Percentiles rank a stretch among this genome's conserved stretches.
phyloP scores from a whole-genome alignment of 2,329 filamentous ascomycete species.

The Trichoderma simmonsii region DNA sequence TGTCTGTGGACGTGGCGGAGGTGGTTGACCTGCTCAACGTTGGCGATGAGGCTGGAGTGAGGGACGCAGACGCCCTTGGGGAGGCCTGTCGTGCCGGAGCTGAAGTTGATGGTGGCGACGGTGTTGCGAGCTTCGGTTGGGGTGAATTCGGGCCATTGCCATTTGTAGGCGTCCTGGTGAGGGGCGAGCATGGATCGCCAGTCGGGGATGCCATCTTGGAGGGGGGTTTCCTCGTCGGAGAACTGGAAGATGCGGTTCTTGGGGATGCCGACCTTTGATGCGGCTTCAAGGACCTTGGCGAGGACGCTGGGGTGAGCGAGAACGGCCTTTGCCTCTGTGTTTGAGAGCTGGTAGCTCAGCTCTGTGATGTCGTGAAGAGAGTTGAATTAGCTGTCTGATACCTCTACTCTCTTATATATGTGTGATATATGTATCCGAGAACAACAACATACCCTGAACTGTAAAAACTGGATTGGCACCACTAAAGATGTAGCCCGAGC shows the following conservation, averaged over 20 bases:
- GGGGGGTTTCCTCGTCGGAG: conserved; percentile 37
- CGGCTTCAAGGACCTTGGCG: conserved; percentile 42
- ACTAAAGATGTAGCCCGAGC: conserved; percentile 51
- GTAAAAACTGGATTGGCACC: conserved; percentile 54
- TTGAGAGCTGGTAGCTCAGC: conserved; percentile 49
- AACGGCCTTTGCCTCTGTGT: conserved; percentile 48
- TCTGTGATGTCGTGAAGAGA: conserved; percentile 32
- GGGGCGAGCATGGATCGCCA: conserved; percentile 41
- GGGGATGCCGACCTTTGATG: conserved; percentile 40
- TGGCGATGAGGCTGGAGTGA: conserved; percentile 49
- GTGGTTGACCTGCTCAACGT: conserved; percentile 48
- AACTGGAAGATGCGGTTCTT: conserved; percentile 46
- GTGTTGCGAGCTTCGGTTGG: conserved; percentile 34
- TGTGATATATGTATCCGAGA: background rate
- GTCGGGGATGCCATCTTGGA: conserved; percentile 36
- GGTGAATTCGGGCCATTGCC: conserved; percentile 41
- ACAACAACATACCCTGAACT: conserved; percentile 37
- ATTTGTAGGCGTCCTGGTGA: conserved; percentile 31
- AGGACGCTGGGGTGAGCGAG: conserved; percentile 48
- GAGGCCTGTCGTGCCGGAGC: conserved; percentile 49
- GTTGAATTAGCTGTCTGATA: background rate
- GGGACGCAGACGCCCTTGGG: conserved; percentile 51
- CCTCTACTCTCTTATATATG: background rate
- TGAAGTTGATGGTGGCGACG: conserved; percentile 48
- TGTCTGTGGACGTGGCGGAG: conserved; percentile 37